Conservation (phyloP, 2,329 filamentous ascomycete species). For the Aureobasidium sp. region DNA sequence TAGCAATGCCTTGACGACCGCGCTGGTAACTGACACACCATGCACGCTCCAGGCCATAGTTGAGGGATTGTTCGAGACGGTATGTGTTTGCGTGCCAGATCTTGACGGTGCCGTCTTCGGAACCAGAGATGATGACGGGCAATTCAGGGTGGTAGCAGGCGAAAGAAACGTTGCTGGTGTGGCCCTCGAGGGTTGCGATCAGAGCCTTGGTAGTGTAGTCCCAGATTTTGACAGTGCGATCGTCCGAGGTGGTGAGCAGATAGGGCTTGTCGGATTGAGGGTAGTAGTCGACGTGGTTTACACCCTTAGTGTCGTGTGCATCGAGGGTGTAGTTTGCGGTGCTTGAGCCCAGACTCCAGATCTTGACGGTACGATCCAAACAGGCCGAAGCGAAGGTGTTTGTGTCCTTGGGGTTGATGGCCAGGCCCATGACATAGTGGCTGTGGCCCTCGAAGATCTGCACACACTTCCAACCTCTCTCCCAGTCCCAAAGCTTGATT, state of each 20-base stretch:
- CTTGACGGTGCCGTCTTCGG: slow-evolving; percentile 93
- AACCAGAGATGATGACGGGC: slow-evolving; percentile 94
- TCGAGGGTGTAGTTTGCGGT: slow-evolving; percentile 94
- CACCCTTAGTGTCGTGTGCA: slow-evolving; percentile 92
- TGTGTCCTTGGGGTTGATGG: slow-evolving; percentile 96
- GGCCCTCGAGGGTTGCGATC: slow-evolving; percentile 91
- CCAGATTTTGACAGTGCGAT: slow-evolving; percentile 96
- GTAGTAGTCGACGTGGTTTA: slow-evolving; percentile 92
- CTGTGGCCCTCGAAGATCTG: slow-evolving; percentile 94
- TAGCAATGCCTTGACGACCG: slow-evolving; percentile 85
- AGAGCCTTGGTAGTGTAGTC: slow-evolving; percentile 98
- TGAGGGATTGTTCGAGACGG: slow-evolving; percentile 87
- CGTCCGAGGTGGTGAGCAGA: slow-evolving; percentile 91
- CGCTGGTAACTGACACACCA: slow-evolving; percentile 98
- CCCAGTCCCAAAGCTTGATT: slow-evolving; percentile 98
- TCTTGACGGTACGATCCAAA: slow-evolving; percentile 92
- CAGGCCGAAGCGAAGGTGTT: slow-evolving; percentile 61
- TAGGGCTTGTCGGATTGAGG: slow-evolving; percentile 66
- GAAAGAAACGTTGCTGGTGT: slow-evolving; percentile 97
- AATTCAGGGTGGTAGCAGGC: slow-evolving; percentile 96
- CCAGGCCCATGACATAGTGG: slow-evolving; percentile 93
- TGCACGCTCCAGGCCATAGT: slow-evolving; percentile 88
- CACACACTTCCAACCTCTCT: slow-evolving; percentile 95
- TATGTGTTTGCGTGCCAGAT: slow-evolving; percentile 99
- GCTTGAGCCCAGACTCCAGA: slow-evolving; percentile 91